phyloP scores from a whole-genome alignment of 2,329 filamentous ascomycete species.

The Exophiala aquamarina region DNA sequence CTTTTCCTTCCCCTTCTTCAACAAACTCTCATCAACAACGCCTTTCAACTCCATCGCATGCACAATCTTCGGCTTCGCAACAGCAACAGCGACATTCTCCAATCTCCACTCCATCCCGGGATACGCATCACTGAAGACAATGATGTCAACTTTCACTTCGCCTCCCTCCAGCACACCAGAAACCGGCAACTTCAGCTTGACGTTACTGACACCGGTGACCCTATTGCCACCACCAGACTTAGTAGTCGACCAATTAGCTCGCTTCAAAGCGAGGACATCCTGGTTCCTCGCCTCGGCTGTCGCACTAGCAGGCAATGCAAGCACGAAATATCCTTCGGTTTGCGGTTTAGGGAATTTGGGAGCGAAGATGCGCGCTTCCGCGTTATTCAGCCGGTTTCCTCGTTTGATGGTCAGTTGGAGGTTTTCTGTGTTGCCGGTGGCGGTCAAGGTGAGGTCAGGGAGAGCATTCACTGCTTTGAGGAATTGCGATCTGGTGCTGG shows the following conservation, averaged over 20 bases:
- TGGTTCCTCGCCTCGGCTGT: constrained; percentile 56
- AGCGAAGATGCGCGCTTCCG: constrained; percentile 76
- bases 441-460: constrained; percentile 22
- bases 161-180: constrained; percentile 21
- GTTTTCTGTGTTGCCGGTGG: constrained; percentile 27
- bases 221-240: constrained; percentile 18
- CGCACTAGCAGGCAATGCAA: constrained; percentile 56
- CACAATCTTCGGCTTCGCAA: constrained; percentile 18
- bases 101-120: constrained; percentile 68
- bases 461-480: constrained; percentile 53
- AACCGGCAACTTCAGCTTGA: constrained; percentile 19
- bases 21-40: constrained; percentile 23
- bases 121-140: constrained; percentile 85
- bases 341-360: constrained; percentile 92
- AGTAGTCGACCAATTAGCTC: constrained; percentile 69
- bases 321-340: constrained; percentile 87
- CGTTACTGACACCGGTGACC: constrained; percentile 21
- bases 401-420: constrained; percentile 23
- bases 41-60: constrained; percentile 20
- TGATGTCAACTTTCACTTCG: constrained; percentile 65
- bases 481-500: constrained; percentile 31
- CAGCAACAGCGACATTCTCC: constrained; percentile 44
- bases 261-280: constrained; percentile 79
- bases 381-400: constrained; percentile 40
- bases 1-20: constrained; percentile 14